Percentiles rank a stretch among this genome's conserved stretches.
These are phyloP conservation scores for Whalleya microplaca DNA, from an alignment of 2,329 filamentous ascomycete species.

Conservation along the genomic window DNA sequence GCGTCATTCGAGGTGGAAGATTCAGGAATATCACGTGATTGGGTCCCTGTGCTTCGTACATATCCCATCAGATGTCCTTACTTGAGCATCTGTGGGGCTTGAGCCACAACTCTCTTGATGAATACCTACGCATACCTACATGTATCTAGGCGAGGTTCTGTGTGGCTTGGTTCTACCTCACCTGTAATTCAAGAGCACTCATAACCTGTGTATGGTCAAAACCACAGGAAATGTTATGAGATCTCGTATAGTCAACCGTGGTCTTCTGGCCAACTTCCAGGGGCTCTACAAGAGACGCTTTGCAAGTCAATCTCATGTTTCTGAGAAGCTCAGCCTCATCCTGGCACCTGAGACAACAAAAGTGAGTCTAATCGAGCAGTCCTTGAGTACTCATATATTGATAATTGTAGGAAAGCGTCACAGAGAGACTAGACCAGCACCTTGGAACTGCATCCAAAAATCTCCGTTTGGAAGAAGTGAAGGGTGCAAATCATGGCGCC, in stretches of 20 bases:
- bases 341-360: conserved; percentile 25
- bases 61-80: too few relatives aligned
- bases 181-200: background rate
- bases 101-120: too few relatives aligned
- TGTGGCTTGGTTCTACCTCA: background rate
- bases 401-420: conserved; percentile 13
- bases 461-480: background rate
- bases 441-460: conserved; percentile 6
- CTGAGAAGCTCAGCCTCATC: conserved; percentile 28
- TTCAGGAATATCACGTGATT: background rate
- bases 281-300: conserved; percentile 8
- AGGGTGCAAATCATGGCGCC: conserved; percentile 41
- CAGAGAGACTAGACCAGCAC: conserved; percentile 15
- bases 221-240: conserved; percentile 24
- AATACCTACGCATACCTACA: too few relatives aligned
- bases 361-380: conserved; percentile 14
- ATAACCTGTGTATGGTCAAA: conserved; percentile 2
- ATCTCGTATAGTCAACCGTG: conserved; percentile 17
- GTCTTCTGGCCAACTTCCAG: conserved; percentile 7
- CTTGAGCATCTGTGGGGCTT: too few relatives aligned
- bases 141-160: too few relatives aligned
- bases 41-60: too few relatives aligned
- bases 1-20: conserved; percentile 19
- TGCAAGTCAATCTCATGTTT: conserved; percentile 5
- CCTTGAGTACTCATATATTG: conserved; percentile 1